Conservation (phyloP, 495 filamentous ascomycete species). For the Cercophora sp. region DNA sequence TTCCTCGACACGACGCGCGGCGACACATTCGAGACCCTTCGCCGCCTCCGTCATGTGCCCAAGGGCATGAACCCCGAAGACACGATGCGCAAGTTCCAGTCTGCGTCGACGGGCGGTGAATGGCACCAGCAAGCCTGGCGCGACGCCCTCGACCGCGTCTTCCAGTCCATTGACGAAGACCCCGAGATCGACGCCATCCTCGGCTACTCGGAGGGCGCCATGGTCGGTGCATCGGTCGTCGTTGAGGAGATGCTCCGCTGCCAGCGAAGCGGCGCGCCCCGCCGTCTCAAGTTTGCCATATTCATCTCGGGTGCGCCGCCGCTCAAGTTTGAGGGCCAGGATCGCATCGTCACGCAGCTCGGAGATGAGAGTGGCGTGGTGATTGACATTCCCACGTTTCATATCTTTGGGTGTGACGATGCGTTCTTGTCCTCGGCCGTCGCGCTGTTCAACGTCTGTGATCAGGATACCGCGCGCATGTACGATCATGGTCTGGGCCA, state of each 20-base stretch:
- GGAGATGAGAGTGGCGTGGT: conserved; percentile 43
- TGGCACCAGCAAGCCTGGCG: conserved; percentile 28
- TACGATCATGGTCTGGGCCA: conserved; percentile 58
- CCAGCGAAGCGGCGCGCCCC: conserved; percentile 32
- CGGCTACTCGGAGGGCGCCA: conserved; percentile 54
- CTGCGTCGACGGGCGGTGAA: conserved; percentile 21
- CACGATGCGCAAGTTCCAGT: conserved; percentile 41
- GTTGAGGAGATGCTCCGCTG: conserved; percentile 43
- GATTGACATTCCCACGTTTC: conserved; percentile 52
- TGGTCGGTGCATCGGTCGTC: conserved; percentile 46
- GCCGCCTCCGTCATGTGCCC: conserved; percentile 48
- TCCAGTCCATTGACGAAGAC: conserved; percentile 34
- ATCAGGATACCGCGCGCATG: conserved; percentile 43
- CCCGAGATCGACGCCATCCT: conserved; percentile 45
- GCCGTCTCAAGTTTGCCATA: conserved; percentile 51
- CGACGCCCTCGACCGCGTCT: conserved; percentile 30
- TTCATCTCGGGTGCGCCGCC: conserved; percentile 55
- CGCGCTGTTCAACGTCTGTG: conserved; percentile 55
- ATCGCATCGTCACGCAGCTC: conserved; percentile 34
- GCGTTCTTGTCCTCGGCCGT: conserved; percentile 49
- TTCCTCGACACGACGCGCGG: conserved; percentile 45
- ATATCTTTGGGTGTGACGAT: conserved; percentile 55
- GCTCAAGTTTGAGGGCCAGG: conserved; percentile 33
- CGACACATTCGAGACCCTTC: conserved; percentile 44
- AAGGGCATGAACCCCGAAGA: conserved; percentile 46